Base-by-base conservation (phyloP, 805 yeast genomes). In the Myxozyma udenii region DNA sequence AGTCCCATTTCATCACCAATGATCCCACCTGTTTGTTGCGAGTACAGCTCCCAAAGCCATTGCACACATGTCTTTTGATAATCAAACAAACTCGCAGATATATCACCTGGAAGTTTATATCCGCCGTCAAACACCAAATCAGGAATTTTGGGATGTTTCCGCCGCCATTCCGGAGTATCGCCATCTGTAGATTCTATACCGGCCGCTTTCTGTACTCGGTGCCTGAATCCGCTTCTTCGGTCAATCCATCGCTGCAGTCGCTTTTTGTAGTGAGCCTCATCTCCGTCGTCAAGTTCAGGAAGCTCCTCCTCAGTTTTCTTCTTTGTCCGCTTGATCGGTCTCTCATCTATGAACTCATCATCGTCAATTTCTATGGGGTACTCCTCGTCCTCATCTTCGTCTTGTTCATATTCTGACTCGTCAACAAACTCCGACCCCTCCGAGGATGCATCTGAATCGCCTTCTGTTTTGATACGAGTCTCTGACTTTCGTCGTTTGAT, bases 1-100 rank as follows among this genome's bases (percentile, higher is more conserved):
- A 93, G 70, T 0, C 98, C 98, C 98, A 93, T 93, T 67, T 93
- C 98, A 68, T 93, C 98, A 23, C 98, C 97, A 37, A 93, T 77
- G 21, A 93, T 93, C 0, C 98, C 98, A 2, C 98, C 98, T 2
- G 90, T 84, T 44, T 79, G 81, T 66, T 93, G 98, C 19, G 81
- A 76, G 62, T 86, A 84, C n/a, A 93, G 72, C 64, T 93, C 98
- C 84, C 95, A 90, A 1, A 93, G 77, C 98, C 98, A 91, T 63
- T 93, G 96, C 1, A 93, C 97, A 56, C 98, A 88, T 0, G 98
- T 93, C 62, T 87, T 87, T 63, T 93, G 98, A 66, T 93, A 93
- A 58, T 87, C 95, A 64, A 93, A 93, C 12, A 93, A 70, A 3
- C 88, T 77, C 0, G 93, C 83, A 67, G 85, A 88, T 0, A 93